Evolutionary conservation across 140 eudicot species (phyloP).

Genomic region (Cichorium intybus): DNA sequence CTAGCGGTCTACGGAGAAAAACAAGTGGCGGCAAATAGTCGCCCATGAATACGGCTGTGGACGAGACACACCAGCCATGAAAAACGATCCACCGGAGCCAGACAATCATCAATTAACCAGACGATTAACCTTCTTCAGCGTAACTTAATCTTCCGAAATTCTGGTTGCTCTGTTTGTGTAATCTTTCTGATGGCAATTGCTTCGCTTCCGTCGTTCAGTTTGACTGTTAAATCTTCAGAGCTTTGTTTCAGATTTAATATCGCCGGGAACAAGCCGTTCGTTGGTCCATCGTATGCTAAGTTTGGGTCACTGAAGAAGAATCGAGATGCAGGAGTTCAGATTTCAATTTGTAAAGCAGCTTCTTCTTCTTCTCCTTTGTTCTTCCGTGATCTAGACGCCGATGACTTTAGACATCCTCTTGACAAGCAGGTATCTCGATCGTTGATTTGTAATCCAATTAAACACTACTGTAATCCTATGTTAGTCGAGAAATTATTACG

Average conservation of each 20-base stretch:
- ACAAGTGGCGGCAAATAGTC: conserved; percentile 71
- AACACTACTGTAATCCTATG: neutral
- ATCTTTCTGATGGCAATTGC: conserved; percentile 42
- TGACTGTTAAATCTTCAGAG: conserved; percentile 23
- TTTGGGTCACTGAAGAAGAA: conserved; percentile 30
- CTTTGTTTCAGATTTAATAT: conserved; percentile 23
- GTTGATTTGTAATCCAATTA: neutral
- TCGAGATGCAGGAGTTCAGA: conserved; percentile 16
- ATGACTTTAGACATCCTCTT: conserved; percentile 95
- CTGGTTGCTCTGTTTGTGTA: neutral
- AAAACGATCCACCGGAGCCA: neutral
- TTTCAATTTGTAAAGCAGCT: conserved; percentile 53
- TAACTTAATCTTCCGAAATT: neutral
- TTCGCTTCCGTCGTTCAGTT: conserved; percentile 35
- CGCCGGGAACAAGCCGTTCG: conserved; percentile 18
- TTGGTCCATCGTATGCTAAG: conserved; percentile 20
- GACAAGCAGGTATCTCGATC: conserved; percentile 64
- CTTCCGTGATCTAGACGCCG: conserved; percentile 81
- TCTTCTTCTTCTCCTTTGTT: conserved; percentile 23
- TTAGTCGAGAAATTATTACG: neutral
- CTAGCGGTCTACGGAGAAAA: too few species aligned
- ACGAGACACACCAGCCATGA: conserved; percentile 28
- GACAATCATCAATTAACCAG: neutral
- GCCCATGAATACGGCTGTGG: conserved; percentile 52
- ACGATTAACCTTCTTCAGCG: conserved; percentile 9